Evolutionary conservation across 371 early-diverging fungal genomes (phyloP), one percentile per base, ranked within the genome.

Genomic region (Mucor irregularis): DNA sequence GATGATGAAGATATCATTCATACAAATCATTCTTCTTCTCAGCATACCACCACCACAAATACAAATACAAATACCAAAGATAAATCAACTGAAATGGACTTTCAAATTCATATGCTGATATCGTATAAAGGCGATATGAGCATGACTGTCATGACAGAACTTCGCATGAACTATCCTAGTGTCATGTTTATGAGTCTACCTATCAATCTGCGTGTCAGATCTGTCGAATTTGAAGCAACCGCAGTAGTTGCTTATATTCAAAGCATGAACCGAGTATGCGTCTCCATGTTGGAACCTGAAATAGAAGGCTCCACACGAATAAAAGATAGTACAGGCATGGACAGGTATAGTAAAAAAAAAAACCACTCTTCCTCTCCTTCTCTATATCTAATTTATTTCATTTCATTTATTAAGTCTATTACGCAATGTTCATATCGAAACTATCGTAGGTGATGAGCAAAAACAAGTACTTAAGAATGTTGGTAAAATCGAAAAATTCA

Each of bases 391-490:
- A 29, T 35, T 7, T 40, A 1, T 28, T 4, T 2, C 31, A 21
- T 4, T 38, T 28, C 7, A 30, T 46, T 2, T 21, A 11, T 53
- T 33, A 65, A 88, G 90, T 49, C 64, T 91, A 9, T 76, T 94
- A 31, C 74, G 83, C 22, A 84, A 90, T 49, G 86, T 93, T 3
- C 80, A 85, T 47, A 90, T 94, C 25, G 93, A 94, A 56, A 92
- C 95, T 0, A 87, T 94, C 37, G 88, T 97, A 11, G 96, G 95
- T 28, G 96, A 96, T 64, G 83, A 84, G 26, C 84, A 85, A 62
- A 88, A 90, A 28, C 94, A 95, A 78, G 92, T 95, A 0, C 71
- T 97, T 40, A 94, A 94, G 64, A 97, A 97, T 62, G 95, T 96
- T 9, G 92, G 91, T 45, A 91, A 94, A 66, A 89, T 97, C 30